A percentile compares a stretch with the other conserved stretches of the same genome.
phyloP scores from a whole-genome alignment of 305 asterid genomes.

The Fraxinus nigra region DNA sequence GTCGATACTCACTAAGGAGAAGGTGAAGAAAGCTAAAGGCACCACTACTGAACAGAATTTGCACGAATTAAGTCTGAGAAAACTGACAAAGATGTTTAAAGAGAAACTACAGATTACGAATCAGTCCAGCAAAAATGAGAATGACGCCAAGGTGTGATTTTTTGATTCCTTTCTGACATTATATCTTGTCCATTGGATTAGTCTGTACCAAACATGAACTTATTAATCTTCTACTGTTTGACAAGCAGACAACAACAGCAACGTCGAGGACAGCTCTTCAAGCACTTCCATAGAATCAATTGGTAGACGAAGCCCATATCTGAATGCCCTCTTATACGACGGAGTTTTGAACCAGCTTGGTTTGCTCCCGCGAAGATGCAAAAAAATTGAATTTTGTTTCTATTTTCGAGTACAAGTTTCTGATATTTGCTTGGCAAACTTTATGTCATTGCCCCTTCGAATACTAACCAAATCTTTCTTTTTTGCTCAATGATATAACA shows the following conservation, averaged over 20 bases:
- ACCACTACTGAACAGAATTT: neutral
- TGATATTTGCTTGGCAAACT: neutral
- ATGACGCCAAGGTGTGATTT: conserved; percentile 22
- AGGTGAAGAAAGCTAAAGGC: conserved; percentile 4
- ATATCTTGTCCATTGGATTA: neutral
- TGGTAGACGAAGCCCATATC: neutral
- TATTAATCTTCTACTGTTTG: neutral
- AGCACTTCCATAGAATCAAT: conserved; percentile 34
- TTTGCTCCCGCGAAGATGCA: conserved; percentile 9
- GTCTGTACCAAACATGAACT: neutral
- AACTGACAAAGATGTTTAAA: conserved; percentile 36
- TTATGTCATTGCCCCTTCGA: conserved; percentile 19
- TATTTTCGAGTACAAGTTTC: neutral
- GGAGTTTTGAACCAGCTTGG: conserved; percentile 34
- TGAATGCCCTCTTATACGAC: neutral
- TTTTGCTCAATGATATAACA: neutral
- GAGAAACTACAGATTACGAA: conserved; percentile 29
- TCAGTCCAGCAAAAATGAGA: conserved; percentile 13
- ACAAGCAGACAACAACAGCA: conserved; percentile 22
- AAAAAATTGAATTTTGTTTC: neutral
- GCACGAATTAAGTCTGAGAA: conserved; percentile 31
- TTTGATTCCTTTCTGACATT: neutral
- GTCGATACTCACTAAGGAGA: conserved; percentile 25
- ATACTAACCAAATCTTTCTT: conserved; percentile 15
- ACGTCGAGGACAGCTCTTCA: conserved; percentile 31